Base-by-base conservation (phyloP, 2,329 filamentous ascomycete species). In the Fusarium multiceps region DNA sequence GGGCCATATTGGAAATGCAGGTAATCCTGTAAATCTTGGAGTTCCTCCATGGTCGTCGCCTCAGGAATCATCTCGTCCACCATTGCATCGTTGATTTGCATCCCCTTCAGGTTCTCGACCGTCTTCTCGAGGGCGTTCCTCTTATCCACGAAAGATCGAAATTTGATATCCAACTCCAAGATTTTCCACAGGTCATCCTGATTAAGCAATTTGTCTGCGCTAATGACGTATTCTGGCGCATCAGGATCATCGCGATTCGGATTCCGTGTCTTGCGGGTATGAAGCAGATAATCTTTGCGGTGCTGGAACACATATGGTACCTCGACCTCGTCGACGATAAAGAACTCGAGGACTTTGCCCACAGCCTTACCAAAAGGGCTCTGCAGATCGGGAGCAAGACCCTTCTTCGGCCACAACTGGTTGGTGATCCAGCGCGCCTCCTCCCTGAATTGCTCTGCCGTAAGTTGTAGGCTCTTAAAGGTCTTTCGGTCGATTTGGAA, bases 271-370 rank as follows among this genome's bases (percentile, higher is more conserved):
- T 93, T 94, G 71, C 90, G 91, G 25, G 92, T 92, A 76, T 98
- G 93, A 59, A 99, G 97, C 45, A 99, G 87, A 77, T 98, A 99
- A 79, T 99, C 96, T 80, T 98, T 97, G 66, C 96, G 93, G 77
- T 99, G 96, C 79, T 98, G 95, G 80, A 98, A 98, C 73, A 99
- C 96, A 79, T 97, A 99, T 0, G 96, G 95, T 2, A 98, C 94
- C 80, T 99, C 96, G 74, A 95, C 93, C 72, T 97, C 93, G 70
- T 98, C 94, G 6, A 95, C 89, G 53, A 97, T 93, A 80, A 99
- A 93, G 78, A 98, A 98, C 75, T 98, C 93, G 41, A 99, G 86
- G 13, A 98, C 94, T 79, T 97, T 97, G 72, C 90, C 90, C 57
- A 99, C 91, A 7, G 95, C 93, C 74, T 92, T 92, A 75, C 93